Evolutionary conservation across 2,329 filamentous ascomycete species (phyloP).

Genomic region (Raffaelea ambrosiae): DNA sequence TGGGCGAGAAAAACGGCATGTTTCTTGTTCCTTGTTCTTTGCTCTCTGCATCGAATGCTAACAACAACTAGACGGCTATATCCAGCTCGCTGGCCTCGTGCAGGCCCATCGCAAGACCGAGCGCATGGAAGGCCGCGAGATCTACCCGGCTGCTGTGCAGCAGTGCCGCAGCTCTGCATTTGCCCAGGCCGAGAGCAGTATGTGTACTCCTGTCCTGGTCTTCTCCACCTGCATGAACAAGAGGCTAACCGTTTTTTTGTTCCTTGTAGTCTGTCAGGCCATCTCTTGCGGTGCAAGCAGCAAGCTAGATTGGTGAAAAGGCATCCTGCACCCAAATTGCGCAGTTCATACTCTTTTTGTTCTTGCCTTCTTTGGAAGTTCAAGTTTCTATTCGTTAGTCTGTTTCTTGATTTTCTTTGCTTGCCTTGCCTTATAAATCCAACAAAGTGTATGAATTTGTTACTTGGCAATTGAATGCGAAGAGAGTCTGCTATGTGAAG

Average conservation of each 20-base stretch:
- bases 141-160: neutral
- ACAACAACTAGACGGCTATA: too few species aligned
- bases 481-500: too few species aligned
- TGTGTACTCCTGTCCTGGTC: neutral
- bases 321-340: too few species aligned
- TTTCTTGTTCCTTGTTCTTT: too few species aligned
- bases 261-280: neutral
- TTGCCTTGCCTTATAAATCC: too few species aligned
- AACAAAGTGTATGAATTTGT: too few species aligned
- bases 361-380: too few species aligned
- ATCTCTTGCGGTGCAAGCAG: neutral
- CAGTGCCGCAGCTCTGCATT: slow-evolving; percentile 3
- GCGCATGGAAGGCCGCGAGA: neutral
- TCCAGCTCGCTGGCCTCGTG: neutral
- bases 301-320: neutral
- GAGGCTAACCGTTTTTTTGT: neutral
- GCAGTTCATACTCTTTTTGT: too few species aligned
- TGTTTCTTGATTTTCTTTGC: too few species aligned
- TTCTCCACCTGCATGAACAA: neutral
- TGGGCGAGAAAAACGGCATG: too few species aligned
- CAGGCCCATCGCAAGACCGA: neutral
- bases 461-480: too few species aligned
- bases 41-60: too few species aligned
- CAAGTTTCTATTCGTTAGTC: neutral
- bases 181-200: slow-evolving; percentile 2